Percentiles rank a stretch among this genome's conserved stretches.
Conservation (phyloP, 2,329 filamentous ascomycete genomes). For the Furcasterigmium furcatum region DNA sequence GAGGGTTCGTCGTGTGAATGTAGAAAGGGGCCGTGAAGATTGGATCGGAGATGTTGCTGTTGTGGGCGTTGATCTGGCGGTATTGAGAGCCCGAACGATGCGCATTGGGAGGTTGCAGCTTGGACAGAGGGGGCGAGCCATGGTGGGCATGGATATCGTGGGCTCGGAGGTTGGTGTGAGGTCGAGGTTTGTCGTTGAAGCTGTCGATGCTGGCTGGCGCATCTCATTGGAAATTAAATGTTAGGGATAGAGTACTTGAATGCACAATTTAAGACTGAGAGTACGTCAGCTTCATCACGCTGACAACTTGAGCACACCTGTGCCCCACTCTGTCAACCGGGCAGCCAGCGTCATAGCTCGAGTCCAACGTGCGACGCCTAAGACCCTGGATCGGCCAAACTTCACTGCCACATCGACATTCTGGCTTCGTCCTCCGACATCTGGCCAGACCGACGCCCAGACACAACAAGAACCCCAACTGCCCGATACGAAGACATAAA, state of each 20-base stretch:
- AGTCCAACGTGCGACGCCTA: conserved; percentile 2
- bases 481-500: too few relatives aligned
- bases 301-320: neutral
- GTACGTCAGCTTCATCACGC: neutral
- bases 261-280: neutral
- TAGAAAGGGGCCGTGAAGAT: conserved; percentile 1
- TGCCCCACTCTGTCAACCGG: neutral
- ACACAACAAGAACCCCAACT: neutral
- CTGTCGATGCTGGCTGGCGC: neutral
- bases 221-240: neutral
- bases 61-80: neutral
- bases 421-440: neutral
- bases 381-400: conserved; percentile 1
- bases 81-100: neutral
- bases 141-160: neutral
- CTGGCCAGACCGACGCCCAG: neutral
- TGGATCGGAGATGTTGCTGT: conserved; percentile 11
- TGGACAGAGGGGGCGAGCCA: neutral
- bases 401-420: too few relatives aligned
- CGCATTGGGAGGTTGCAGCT: neutral
- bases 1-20: neutral
- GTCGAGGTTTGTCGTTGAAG: neutral
- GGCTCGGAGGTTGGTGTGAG: neutral
- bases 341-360: conserved; percentile 5
- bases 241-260: neutral